Evolutionary conservation across 2,329 filamentous ascomycete species (phyloP).

Genomic region (Aspergillus jensenii): DNA sequence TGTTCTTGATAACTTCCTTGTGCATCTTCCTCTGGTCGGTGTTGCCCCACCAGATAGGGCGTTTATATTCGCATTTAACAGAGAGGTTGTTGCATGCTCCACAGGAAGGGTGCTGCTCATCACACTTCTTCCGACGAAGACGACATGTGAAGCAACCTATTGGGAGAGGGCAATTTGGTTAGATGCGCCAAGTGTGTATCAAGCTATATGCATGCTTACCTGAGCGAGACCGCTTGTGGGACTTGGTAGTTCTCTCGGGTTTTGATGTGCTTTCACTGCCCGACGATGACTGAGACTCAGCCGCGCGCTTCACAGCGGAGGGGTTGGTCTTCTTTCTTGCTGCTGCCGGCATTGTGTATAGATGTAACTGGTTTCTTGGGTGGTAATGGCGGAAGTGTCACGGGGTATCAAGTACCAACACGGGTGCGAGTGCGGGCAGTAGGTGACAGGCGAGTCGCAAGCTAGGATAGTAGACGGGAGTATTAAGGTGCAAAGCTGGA

Average conservation of each 20-base stretch:
- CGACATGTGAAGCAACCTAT: conserved; percentile 68
- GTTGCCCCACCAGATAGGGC: conserved; percentile 97
- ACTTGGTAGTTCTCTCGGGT: conserved; percentile 70
- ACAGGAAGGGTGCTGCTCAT: conserved; percentile 65
- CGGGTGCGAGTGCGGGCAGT: neutral
- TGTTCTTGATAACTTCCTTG: conserved; percentile 94
- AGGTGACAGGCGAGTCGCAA: conserved; percentile 16
- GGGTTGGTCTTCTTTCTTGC: conserved; percentile 18
- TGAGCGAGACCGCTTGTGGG: conserved; percentile 92
- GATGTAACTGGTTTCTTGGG: neutral
- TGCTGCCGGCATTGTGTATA: conserved; percentile 19
- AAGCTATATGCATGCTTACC: conserved; percentile 59
- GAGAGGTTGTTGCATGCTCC: conserved; percentile 70
- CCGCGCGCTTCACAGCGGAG: conserved; percentile 13
- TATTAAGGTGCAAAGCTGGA: conserved; percentile 39
- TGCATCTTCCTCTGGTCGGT: conserved; percentile 79
- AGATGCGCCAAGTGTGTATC: neutral
- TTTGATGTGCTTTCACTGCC: conserved; percentile 51
- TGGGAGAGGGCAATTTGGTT: neutral
- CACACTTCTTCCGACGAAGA: conserved; percentile 68
- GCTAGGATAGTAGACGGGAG: conserved; percentile 5
- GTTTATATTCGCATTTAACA: conserved; percentile 91
- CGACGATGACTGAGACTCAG: conserved; percentile 27
- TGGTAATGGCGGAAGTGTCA: neutral
- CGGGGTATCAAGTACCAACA: neutral